These are phyloP conservation scores for Pleomassaria siparia DNA, from an alignment of 2,329 filamentous ascomycete species.

Conservation along the genomic window DNA sequence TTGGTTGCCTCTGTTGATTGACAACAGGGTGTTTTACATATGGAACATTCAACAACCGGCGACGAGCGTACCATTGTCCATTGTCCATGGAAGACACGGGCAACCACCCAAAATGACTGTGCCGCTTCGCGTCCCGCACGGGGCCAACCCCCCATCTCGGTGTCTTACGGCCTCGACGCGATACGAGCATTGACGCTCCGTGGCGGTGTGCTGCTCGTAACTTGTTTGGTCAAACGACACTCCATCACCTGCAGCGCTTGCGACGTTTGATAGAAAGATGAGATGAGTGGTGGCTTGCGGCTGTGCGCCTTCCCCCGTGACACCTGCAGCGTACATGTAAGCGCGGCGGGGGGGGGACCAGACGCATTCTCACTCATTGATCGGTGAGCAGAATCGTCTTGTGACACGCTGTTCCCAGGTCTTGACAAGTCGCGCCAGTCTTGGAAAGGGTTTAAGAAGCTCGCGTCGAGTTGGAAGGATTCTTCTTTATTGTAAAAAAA, in stretches of 20 bases:
- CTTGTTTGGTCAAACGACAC: neutral
- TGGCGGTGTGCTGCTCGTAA: neutral
- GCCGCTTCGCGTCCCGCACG: neutral
- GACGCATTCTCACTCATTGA: neutral
- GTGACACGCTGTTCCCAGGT: neutral
- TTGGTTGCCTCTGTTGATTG: too few species aligned
- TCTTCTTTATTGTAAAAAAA: too few species aligned
- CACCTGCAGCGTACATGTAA: slow-evolving; percentile 1
- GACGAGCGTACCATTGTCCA: neutral
- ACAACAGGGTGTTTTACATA: too few species aligned
- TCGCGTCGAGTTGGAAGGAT: too few species aligned
- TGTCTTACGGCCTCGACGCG: neutral
- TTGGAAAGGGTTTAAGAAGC: too few species aligned
- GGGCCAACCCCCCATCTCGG: neutral
- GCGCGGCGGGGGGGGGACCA: neutral
- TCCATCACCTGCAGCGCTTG: neutral
- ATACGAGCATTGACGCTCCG: neutral
- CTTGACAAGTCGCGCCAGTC: too few species aligned
- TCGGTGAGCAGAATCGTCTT: neutral
- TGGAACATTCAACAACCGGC: too few species aligned
- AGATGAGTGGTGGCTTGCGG: neutral
- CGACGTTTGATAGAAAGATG: neutral
- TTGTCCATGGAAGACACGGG: neutral
- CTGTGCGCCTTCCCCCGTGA: neutral
- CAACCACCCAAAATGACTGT: neutral